These are phyloP conservation scores for Pythium rhizo-oryzae DNA, from an alignment of 352 stramenopile genomes.

Conservation along the genomic window DNA sequence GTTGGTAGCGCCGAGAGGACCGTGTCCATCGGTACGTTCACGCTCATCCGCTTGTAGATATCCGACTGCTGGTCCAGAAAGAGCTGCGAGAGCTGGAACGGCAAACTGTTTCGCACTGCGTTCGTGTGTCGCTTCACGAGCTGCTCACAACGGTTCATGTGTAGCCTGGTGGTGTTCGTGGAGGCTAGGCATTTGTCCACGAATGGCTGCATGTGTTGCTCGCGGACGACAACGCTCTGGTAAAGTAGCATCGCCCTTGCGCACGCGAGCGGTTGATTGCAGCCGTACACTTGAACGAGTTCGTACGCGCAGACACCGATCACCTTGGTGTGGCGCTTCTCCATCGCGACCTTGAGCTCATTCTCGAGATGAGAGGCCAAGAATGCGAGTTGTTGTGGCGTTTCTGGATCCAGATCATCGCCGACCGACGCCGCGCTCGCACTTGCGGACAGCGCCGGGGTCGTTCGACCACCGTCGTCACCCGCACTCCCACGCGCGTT, in stretches of 20 bases:
- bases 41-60: constrained; percentile 60
- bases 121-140: constrained; percentile 41
- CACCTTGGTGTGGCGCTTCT: constrained; percentile 42
- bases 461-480: constrained; percentile 20
- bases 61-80: constrained; percentile 72
- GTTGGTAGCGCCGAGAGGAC: constrained; percentile 48
- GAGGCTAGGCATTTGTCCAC: constrained; percentile 42
- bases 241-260: constrained; percentile 65
- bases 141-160: constrained; percentile 47
- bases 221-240: constrained; percentile 49
- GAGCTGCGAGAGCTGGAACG: constrained; percentile 66
- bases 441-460: not conserved
- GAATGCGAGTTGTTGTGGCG: not conserved
- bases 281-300: constrained; percentile 59
- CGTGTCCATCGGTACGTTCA: constrained; percentile 41
- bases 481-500: not conserved
- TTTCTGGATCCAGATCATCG: constrained; percentile 6
- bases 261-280: constrained; percentile 44
- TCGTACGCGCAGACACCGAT: constrained; percentile 55
- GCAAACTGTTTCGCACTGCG: constrained; percentile 49
- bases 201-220: constrained; percentile 34
- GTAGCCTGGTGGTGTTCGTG: constrained; percentile 50
- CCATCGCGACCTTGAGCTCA: constrained; percentile 37
- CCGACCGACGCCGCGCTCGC: not conserved
- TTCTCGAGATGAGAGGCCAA: constrained; percentile 17